Evolutionary conservation across 2,329 filamentous ascomycete species (phyloP).

Genomic region (Aspergillus flavus): DNA sequence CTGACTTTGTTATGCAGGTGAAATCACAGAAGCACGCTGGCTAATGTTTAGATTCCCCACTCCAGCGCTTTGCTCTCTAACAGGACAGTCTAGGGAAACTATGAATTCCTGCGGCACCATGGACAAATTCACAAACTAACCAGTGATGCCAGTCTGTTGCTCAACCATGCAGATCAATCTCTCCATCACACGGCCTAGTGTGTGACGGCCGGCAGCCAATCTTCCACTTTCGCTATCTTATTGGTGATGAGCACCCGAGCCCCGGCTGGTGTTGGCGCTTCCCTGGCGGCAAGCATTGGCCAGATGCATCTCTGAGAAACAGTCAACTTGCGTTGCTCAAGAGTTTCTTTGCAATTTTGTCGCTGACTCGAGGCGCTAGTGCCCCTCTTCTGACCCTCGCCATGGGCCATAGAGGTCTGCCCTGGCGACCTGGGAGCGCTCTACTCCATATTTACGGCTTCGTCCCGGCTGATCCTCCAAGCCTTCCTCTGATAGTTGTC

Average conservation of each 20-base stretch:
- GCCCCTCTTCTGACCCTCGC: constrained; percentile 31
- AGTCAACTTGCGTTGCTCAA: constrained; percentile 23
- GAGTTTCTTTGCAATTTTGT: constrained; percentile 22
- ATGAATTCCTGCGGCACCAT: background rate
- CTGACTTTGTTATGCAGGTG: constrained; percentile 9
- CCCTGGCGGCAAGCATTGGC: constrained; percentile 36
- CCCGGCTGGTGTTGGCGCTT: constrained; percentile 36
- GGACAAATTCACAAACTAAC: constrained; percentile 1
- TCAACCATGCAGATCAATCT: constrained; percentile 32
- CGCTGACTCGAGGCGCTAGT: constrained; percentile 22
- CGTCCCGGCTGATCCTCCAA: constrained; percentile 27
- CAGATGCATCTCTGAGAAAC: constrained; percentile 37
- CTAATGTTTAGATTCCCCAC: background rate
- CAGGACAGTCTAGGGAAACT: background rate
- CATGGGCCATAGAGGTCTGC: constrained; percentile 24
- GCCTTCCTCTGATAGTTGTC: constrained; percentile 10
- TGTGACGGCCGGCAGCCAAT: constrained; percentile 34
- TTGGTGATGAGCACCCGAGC: constrained; percentile 30
- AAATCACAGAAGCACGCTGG: constrained; percentile 12
- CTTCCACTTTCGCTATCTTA: constrained; percentile 22
- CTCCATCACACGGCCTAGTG: constrained; percentile 37
- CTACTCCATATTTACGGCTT: constrained; percentile 33
- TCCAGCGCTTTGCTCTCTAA: constrained; percentile 15
- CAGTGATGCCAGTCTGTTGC: constrained; percentile 18
- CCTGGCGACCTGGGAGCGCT: constrained; percentile 8